phyloP scores from a whole-genome alignment of 768 basidiomycete genomes.

The Clathrus columnatus region DNA sequence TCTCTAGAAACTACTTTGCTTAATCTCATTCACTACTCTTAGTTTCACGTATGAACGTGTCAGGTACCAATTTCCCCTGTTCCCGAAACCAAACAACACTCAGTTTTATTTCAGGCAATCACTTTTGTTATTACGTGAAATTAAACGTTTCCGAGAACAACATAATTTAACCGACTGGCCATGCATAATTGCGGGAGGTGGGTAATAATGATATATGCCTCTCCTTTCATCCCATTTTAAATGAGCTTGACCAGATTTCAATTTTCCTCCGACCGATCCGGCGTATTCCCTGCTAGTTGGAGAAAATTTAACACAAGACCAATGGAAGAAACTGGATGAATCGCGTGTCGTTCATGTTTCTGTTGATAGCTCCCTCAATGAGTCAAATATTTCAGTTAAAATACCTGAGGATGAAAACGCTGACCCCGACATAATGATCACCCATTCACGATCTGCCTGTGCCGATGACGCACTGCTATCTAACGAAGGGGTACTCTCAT shows the following conservation, averaged over 20 bases:
- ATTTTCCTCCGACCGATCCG: slow-evolving; percentile 75
- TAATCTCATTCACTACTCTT: slow-evolving; percentile 7
- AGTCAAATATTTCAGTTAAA: slow-evolving; percentile 15
- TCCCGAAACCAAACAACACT: background rate
- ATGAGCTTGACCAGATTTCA: slow-evolving; percentile 58
- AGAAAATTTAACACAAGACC: slow-evolving; percentile 43
- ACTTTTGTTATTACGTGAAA: slow-evolving; percentile 62
- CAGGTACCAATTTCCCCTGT: slow-evolving; percentile 35
- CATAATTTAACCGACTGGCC: slow-evolving; percentile 53
- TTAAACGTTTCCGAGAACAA: slow-evolving; percentile 43
- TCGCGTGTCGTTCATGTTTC: slow-evolving; percentile 71
- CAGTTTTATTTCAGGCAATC: slow-evolving; percentile 48
- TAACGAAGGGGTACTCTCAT: slow-evolving; percentile 41
- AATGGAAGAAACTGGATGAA: slow-evolving; percentile 40
- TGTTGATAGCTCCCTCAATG: slow-evolving; percentile 45
- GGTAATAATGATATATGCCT: slow-evolving; percentile 11
- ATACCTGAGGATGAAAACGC: slow-evolving; percentile 40
- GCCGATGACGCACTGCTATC: slow-evolving; percentile 63
- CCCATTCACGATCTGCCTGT: slow-evolving; percentile 54
- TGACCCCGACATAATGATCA: slow-evolving; percentile 67
- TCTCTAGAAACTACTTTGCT: background rate
- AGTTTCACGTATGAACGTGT: slow-evolving; percentile 79
- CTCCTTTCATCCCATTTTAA: slow-evolving; percentile 6
- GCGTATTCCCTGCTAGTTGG: slow-evolving; percentile 72
- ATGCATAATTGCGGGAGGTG: slow-evolving; percentile 78